A percentile compares a stretch with the other conserved stretches of the same genome.
phyloP scores from a whole-genome alignment of 129 eudicot genomes.

The Centaurea solstitialis region DNA sequence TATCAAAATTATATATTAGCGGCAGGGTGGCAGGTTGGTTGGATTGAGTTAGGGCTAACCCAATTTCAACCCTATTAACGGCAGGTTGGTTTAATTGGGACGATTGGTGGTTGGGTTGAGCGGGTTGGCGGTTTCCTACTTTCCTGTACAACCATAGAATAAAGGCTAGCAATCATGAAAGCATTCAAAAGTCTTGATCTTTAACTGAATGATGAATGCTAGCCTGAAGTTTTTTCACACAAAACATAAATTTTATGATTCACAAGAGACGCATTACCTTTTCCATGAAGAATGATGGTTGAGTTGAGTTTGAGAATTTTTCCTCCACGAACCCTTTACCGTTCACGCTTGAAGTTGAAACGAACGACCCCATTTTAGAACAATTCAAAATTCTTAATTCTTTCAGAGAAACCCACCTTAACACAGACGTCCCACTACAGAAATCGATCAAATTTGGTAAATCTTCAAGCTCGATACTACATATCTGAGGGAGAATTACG shows the following conservation, averaged over 20 bases:
- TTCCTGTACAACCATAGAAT: background rate
- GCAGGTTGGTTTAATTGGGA: too few species aligned
- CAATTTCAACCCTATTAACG: too few species aligned
- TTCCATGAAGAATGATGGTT: conserved; percentile 29
- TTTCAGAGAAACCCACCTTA: conserved; percentile 40
- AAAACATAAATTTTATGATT: background rate
- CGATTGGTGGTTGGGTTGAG: too few species aligned
- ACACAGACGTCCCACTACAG: conserved; percentile 18
- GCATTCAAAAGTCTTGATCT: background rate
- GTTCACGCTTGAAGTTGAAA: conserved; percentile 25
- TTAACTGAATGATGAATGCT: background rate
- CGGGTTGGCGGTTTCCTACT: too few species aligned
- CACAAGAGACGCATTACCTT: conserved; percentile 28
- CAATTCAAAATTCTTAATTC: conserved; percentile 35
- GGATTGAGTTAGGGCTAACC: too few species aligned
- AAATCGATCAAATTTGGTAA: conserved; percentile 35
- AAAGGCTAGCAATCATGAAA: background rate
- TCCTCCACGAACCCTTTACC: conserved; percentile 19
- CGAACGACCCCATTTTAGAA: conserved; percentile 30
- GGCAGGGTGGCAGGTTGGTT: too few species aligned
- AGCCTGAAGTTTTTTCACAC: background rate
- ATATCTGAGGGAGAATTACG: conserved; percentile 32
- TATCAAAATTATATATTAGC: too few species aligned
- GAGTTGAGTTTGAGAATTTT: conserved; percentile 18
- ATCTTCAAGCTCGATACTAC: conserved; percentile 42